phyloP scores from a whole-genome alignment of 257 asterid species.

The Fraxinus excelsior region DNA sequence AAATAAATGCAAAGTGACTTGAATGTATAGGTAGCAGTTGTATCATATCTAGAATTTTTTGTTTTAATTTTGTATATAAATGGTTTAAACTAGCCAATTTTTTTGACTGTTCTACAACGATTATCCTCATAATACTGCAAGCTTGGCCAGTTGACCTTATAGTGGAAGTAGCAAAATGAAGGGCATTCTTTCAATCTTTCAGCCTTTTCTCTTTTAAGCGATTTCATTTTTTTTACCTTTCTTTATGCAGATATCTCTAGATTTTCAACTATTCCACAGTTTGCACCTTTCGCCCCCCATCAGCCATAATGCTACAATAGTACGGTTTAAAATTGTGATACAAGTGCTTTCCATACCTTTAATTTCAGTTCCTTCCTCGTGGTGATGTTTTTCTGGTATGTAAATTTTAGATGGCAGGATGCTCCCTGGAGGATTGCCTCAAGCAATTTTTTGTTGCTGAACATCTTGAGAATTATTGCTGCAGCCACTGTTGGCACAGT shows the following conservation, averaged over 20 bases:
- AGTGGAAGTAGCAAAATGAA: conserved; percentile 3
- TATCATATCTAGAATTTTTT: conserved; percentile 3
- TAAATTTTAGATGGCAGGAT: conserved; percentile 57
- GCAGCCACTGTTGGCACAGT: conserved; percentile 91
- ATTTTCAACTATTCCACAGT: conserved; percentile 78
- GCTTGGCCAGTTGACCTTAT: not conserved
- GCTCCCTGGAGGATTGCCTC: conserved; percentile 79
- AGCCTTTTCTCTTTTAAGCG: conserved; percentile 3
- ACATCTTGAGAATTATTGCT: conserved; percentile 66
- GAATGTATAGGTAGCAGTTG: not conserved
- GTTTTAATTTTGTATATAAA: conserved; percentile 6
- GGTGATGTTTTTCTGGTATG: conserved; percentile 21
- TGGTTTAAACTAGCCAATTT: not conserved
- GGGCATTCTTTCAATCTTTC: conserved; percentile 5
- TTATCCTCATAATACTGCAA: not conserved
- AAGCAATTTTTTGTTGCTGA: conserved; percentile 69
- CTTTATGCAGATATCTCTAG: conserved; percentile 69
- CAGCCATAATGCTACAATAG: conserved; percentile 51
- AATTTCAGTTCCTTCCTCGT: conserved; percentile 16
- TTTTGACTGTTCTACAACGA: not conserved
- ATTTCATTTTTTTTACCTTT: conserved; percentile 14
- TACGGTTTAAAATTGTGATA: conserved; percentile 42
- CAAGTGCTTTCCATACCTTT: conserved; percentile 7
- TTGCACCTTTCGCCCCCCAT: conserved; percentile 69
- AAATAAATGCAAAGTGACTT: not conserved